Conservation (phyloP, 148 eudicot genomes). For the Polygonum aviculare region DNA sequence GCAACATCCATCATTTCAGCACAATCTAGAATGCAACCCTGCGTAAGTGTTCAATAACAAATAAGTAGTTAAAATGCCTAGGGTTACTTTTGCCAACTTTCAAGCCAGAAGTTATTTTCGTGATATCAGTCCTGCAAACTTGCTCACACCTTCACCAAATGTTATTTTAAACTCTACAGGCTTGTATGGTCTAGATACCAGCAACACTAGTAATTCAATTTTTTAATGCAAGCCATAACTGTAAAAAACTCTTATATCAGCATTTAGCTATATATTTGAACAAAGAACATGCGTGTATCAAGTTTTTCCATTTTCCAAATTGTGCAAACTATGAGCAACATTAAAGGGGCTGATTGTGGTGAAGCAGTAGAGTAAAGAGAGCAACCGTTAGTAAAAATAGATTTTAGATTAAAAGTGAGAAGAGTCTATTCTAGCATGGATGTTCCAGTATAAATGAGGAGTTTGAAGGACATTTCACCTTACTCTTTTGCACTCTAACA, state of each 20-base stretch:
- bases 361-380: neutral
- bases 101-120: neutral
- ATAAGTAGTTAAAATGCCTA: neutral
- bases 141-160: slow-evolving; percentile 94
- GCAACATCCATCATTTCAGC: slow-evolving; percentile 78
- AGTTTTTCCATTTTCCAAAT: neutral
- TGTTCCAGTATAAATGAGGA: neutral
- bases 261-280: neutral
- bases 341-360: neutral
- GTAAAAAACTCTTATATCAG: neutral
- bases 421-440: neutral
- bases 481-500: slow-evolving; percentile 97
- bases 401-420: neutral
- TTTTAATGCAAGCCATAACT: neutral
- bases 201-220: slow-evolving; percentile 8
- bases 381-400: neutral
- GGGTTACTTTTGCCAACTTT: neutral
- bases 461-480: slow-evolving; percentile 34
- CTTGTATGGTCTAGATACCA: slow-evolving; percentile 98
- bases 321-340: neutral
- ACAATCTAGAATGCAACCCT: slow-evolving; percentile 96
- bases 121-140: slow-evolving; percentile 50
- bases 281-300: neutral
- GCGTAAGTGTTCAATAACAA: slow-evolving; percentile 18
- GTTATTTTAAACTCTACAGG: slow-evolving; percentile 95